phyloP scores from a whole-genome alignment of 371 early-diverging fungal genomes.

The Fennellomyces sp. region DNA sequence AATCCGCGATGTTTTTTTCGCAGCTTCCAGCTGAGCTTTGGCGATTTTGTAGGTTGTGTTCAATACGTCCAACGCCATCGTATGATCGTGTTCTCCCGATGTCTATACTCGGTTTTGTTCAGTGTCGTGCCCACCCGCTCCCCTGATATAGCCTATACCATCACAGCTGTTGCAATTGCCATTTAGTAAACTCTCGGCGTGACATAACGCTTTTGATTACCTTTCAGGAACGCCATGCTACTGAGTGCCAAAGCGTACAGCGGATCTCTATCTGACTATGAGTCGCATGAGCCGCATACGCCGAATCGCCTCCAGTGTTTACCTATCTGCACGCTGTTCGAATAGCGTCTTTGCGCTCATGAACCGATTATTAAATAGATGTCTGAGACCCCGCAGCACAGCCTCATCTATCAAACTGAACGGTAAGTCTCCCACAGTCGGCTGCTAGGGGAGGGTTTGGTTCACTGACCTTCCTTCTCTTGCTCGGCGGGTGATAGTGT shows the following conservation, averaged over 20 bases:
- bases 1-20: conserved; percentile 27
- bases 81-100: conserved; percentile 15
- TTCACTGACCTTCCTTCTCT: conserved; percentile 43
- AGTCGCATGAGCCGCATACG: background rate
- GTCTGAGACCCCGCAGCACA: conserved; percentile 24
- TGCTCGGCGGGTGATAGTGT: conserved; percentile 55
- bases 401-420: conserved; percentile 23
- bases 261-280: conserved; percentile 33
- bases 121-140: background rate
- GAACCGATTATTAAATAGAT: conserved; percentile 45
- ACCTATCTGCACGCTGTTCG: conserved; percentile 33
- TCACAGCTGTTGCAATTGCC: conserved; percentile 36
- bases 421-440: background rate
- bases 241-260: conserved; percentile 47
- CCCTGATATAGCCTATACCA: conserved; percentile 19
- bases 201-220: conserved; percentile 28
- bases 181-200: too few relatives aligned
- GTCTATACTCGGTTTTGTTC: conserved; percentile 7
- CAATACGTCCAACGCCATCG: conserved; percentile 22
- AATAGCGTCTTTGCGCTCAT: conserved; percentile 47
- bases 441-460: too few relatives aligned
- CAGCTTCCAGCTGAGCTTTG: conserved; percentile 28
- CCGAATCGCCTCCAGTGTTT: too few relatives aligned
- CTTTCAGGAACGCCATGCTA: conserved; percentile 55
- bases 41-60: conserved; percentile 24